phyloP scores from a whole-genome alignment of 2,329 filamentous ascomycete genomes.

The Fusarium decemcellulare region DNA sequence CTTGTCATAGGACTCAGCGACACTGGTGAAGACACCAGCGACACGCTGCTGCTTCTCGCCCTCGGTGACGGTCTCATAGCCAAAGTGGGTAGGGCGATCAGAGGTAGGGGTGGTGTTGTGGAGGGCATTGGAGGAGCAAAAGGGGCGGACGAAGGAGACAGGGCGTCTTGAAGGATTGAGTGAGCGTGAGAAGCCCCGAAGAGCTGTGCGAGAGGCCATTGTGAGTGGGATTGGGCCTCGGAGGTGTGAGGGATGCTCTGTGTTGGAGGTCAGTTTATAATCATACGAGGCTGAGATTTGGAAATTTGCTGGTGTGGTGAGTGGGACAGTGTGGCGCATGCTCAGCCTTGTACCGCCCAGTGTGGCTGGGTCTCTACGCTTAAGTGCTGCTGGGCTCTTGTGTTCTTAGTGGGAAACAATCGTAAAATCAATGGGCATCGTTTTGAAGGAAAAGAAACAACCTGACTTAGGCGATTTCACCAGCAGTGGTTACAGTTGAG shows the following conservation, averaged over 20 bases:
- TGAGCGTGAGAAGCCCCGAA: conserved; percentile 47
- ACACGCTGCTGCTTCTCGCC: conserved; percentile 81
- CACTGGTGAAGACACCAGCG: conserved; percentile 92
- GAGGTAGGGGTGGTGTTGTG: conserved; percentile 48
- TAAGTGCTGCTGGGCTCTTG: background rate
- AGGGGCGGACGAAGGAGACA: conserved; percentile 41
- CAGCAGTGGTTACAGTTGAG: conserved; percentile 26
- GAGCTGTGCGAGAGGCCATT: conserved; percentile 50
- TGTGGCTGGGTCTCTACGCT: conserved; percentile 31
- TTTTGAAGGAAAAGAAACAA: background rate
- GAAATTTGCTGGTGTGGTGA: conserved; percentile 39
- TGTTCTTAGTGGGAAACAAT: background rate
- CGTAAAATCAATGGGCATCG: background rate
- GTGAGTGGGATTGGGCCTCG: conserved; percentile 26
- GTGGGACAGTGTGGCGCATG: conserved; percentile 26
- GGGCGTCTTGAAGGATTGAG: conserved; percentile 34
- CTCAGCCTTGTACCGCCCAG: conserved; percentile 43
- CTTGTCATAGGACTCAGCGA: conserved; percentile 93
- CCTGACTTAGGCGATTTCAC: conserved; percentile 33
- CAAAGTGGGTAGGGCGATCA: conserved; percentile 86
- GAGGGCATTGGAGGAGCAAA: conserved; percentile 48
- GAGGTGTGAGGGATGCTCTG: conserved; percentile 27
- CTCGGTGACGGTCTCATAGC: conserved; percentile 88
- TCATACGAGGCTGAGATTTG: conserved; percentile 49
- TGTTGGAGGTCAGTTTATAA: conserved; percentile 41